Base-by-base conservation (phyloP, 1,139 yeast genomes). In the Diutina catenulata region DNA sequence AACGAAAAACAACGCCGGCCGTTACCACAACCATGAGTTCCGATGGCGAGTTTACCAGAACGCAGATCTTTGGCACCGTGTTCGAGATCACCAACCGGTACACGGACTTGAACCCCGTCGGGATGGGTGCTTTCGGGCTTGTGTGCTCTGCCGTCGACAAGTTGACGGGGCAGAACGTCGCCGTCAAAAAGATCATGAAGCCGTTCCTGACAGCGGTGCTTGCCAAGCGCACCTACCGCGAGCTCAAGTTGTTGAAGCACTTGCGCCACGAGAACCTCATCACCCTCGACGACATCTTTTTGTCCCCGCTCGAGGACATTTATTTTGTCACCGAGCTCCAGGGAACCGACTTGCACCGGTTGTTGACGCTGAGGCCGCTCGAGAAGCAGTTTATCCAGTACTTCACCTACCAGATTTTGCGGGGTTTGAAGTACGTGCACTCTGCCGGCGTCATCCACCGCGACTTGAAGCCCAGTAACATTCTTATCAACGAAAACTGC, bases 121-220 rank as follows among this genome's bases (percentile, higher is more conserved):
- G 98, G 1, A 91, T 91, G 98, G 98, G 98, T 26, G 98, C 98
- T 9, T 91, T 91, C 55, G 98, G 98, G 6, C 73, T 91, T 28
- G 99, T 91, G 36, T 91, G 99, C 59, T 86, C 96, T 5, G 99
- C 98, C 1, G 75, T 80, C 41, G 98, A 91, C 60, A 84, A 81
- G 51, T 70, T 87, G 44, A 86, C 96, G 0, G 81, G 76, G 39
- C 96, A 88, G 57, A 84, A 82, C 49, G 98, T 93, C 37, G 99
- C 99, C 33, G 94, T 91, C 44, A 91, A 91, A 59, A 91, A 91
- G 63, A 88, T 91, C 48, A 84, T 91, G 95, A 91, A 87, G 57
- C 98, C 99, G 0, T 91, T 93, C 55, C 77, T 86, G 48, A 91
- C 98, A 1, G 80, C 96, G 2, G 95, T 91, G 33, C 70, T 91